phyloP scores from a whole-genome alignment of 305 asterid genomes.

The Fraxinus sp. region DNA sequence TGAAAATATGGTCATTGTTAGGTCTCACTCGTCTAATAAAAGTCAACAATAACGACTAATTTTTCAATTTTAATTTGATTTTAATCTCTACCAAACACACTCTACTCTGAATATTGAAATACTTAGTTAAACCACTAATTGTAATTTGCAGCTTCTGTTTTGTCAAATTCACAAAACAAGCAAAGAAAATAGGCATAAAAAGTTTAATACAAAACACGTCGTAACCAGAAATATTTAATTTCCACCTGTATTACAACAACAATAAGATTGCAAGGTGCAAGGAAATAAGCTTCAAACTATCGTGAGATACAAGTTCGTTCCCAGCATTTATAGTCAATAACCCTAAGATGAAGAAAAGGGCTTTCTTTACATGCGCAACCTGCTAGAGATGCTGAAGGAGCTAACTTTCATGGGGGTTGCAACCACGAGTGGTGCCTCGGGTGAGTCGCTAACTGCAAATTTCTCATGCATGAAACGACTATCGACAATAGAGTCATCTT shows the following conservation, averaged over 20 bases:
- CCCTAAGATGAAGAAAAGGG: conserved; percentile 26
- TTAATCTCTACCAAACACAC: too few relatives aligned
- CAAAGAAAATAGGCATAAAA: background rate
- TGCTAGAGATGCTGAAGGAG: conserved; percentile 90
- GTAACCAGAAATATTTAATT: background rate
- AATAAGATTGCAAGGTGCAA: conserved; percentile 38
- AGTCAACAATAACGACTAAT: too few relatives aligned
- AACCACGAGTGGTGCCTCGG: conserved; percentile 94
- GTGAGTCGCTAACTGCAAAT: conserved; percentile 82
- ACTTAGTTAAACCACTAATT: background rate
- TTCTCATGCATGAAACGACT: conserved; percentile 99
- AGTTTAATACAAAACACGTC: background rate
- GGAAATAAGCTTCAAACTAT: conserved; percentile 6
- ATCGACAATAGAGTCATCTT: conserved; percentile 85
- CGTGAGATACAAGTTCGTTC: conserved; percentile 28
- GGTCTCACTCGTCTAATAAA: too few relatives aligned
- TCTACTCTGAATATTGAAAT: background rate
- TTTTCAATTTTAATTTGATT: too few relatives aligned
- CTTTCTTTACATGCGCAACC: conserved; percentile 53
- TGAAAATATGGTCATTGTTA: too few relatives aligned
- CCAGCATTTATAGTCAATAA: conserved; percentile 1
- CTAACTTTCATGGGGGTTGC: conserved; percentile 91
- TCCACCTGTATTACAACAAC: conserved; percentile 34
- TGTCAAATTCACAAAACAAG: background rate
- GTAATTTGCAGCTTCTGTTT: background rate